Percentiles rank a stretch among this genome's conserved stretches.
phyloP scores from a whole-genome alignment of 306 rosid genomes.

The Spatholobus suberectus region DNA sequence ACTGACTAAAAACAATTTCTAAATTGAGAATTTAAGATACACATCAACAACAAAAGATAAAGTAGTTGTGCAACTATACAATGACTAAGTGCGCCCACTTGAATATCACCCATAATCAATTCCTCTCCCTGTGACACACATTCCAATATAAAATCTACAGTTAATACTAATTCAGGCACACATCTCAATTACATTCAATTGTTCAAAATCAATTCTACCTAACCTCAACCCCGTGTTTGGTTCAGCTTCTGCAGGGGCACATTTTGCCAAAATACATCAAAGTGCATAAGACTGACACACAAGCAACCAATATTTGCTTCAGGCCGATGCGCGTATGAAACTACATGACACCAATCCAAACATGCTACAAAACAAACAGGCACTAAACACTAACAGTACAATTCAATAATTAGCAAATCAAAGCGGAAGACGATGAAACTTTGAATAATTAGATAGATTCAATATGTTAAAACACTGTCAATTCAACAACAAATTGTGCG shows the following conservation, averaged over 20 bases:
- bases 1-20: neutral
- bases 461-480: conserved; percentile 13
- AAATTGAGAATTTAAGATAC: neutral
- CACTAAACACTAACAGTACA: conserved; percentile 2
- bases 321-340: neutral
- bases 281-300: neutral
- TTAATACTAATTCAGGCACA: neutral
- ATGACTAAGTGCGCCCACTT: neutral
- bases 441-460: conserved; percentile 24
- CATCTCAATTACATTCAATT: neutral
- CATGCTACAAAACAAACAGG: neutral
- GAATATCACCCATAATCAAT: neutral
- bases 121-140: neutral
- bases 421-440: neutral
- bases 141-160: neutral
- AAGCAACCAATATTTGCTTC: neutral
- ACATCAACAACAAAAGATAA: conserved; percentile 9
- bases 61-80: neutral
- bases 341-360: neutral
- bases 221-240: neutral
- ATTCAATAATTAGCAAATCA: conserved; percentile 13
- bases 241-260: neutral
- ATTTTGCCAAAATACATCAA: no score
- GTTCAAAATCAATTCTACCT: neutral
- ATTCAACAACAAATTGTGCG: conserved; percentile 23